phyloP scores from a whole-genome alignment of 495 filamentous ascomycete genomes.

The Penicillium odoratum region DNA sequence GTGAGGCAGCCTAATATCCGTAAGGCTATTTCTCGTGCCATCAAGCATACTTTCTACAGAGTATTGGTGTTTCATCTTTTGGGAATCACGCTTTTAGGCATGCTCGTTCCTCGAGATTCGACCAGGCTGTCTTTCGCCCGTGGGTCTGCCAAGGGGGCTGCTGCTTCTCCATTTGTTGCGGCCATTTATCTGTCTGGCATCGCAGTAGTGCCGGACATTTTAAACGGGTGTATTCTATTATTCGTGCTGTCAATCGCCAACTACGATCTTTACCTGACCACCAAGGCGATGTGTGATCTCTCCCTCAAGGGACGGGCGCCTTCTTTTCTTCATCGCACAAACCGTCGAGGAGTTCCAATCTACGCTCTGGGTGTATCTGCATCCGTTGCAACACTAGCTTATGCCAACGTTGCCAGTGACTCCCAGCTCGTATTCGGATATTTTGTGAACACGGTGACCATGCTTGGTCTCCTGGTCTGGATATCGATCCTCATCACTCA shows the following conservation, averaged over 20 bases:
- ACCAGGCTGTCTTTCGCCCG: constrained; percentile 38
- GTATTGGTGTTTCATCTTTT: constrained; percentile 76
- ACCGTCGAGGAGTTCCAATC: constrained; percentile 70
- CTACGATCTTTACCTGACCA: constrained; percentile 61
- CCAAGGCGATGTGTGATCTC: constrained; percentile 73
- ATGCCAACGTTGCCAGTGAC: constrained; percentile 66
- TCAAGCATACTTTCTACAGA: constrained; percentile 76
- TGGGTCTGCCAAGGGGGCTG: constrained; percentile 23
- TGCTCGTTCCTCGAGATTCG: constrained; percentile 54
- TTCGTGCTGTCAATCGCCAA: constrained; percentile 76
- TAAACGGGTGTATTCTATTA: constrained; percentile 68
- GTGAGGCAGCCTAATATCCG: constrained; percentile 70
- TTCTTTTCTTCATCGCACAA: constrained; percentile 62
- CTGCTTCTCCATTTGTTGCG: constrained; percentile 62
- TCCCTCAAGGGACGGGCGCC: constrained; percentile 72
- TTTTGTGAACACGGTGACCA: constrained; percentile 76
- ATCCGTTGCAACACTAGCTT: constrained; percentile 64
- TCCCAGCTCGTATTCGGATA: constrained; percentile 69
- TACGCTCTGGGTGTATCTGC: constrained; percentile 61
- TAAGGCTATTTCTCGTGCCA: constrained; percentile 69
- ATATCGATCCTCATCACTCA: constrained; percentile 78
- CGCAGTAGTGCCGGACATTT: constrained; percentile 48
- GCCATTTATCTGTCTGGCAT: constrained; percentile 54
- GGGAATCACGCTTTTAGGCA: constrained; percentile 49
- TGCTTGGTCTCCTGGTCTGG: constrained; percentile 68